Evolutionary conservation across 306 rosid species (phyloP), one percentile per base, ranked within the genome.

Genomic region (Pachyrhizus erosus): DNA sequence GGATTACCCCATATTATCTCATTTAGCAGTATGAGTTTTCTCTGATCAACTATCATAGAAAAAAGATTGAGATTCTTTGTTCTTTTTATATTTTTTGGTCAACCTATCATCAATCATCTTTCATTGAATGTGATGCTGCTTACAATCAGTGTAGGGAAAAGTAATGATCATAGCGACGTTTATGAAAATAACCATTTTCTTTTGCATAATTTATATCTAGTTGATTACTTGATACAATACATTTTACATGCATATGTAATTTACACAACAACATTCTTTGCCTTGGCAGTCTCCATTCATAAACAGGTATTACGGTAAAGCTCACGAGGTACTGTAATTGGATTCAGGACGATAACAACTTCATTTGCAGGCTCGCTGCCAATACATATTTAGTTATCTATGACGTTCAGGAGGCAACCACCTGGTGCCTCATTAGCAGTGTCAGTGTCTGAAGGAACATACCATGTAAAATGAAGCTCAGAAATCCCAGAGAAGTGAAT

Each of bases 261-360:
- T 20, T 46, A 31, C 40, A n/a, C 5, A n/a, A n/a, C 5, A n/a
- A 3, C 8, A 18, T 67, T 33, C 12, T 60, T 42, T 55, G 42
- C 70, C 20, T 72, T 81, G 85, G 88, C 88, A 92, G 94, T 90
- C 93, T 58, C 86, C 87, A 51, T 92, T 92, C 81, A 92, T 92
- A 48, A 92, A 92, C 85, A 85, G 97, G 89, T 92, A 90, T 78
- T 89, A 89, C 0, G 97, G 94, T 54, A 92, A 87, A 84, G 97
- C 94, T 86, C 92, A 92, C 9, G 89, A 86, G 81, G 76, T 92
- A 77, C 89, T 92, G 64, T 89, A 84, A 90, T 73, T 48, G 72
- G 43, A 24, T 67, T 43, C 64, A 57, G 24, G 82, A 23, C 29
- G 51, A 33, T 20, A 12, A 58, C 57, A 76, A 69, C 57, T 10